A percentile compares a stretch with the other conserved stretches of the same genome.
Conservation (phyloP, 2,329 filamentous ascomycete genomes). For the Chaetomium sp. region DNA sequence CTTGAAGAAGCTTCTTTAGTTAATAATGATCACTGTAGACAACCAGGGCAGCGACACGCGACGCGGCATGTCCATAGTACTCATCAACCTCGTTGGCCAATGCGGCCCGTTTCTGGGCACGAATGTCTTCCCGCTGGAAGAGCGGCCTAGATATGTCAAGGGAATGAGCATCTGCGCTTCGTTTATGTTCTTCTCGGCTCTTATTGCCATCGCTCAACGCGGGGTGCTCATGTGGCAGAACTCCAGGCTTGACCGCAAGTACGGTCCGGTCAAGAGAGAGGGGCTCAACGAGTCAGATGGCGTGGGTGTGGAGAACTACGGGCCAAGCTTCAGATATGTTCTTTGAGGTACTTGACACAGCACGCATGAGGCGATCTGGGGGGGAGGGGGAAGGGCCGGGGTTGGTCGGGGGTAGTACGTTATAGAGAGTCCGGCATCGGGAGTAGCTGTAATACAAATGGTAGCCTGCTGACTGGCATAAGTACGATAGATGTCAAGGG, state of each 20-base stretch:
- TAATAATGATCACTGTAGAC: constrained; percentile 28
- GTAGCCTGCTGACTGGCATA: too few species aligned
- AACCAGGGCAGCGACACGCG: constrained; percentile 64
- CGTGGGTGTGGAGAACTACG: not conserved
- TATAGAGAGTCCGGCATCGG: too few species aligned
- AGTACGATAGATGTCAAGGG: too few species aligned
- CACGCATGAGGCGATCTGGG: too few species aligned
- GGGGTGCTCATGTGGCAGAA: not conserved
- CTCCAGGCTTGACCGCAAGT: not conserved
- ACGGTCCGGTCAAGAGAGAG: not conserved
- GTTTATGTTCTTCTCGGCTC: constrained; percentile 37
- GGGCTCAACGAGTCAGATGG: not conserved
- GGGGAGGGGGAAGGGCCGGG: too few species aligned
- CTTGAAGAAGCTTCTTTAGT: not conserved
- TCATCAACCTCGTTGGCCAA: constrained; percentile 57
- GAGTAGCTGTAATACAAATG: too few species aligned
- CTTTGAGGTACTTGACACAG: too few species aligned
- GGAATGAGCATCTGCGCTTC: constrained; percentile 35
- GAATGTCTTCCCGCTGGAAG: constrained; percentile 48
- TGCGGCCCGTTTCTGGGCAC: constrained; percentile 59
- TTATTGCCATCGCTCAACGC: constrained; percentile 21
- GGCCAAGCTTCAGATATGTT: not conserved
- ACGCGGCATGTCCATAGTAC: constrained; percentile 55
- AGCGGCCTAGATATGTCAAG: constrained; percentile 33
- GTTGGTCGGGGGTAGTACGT: too few species aligned